These are phyloP conservation scores for Hammondia hammondi DNA, from an alignment of 169 alveolate species.

Conservation along the genomic window DNA sequence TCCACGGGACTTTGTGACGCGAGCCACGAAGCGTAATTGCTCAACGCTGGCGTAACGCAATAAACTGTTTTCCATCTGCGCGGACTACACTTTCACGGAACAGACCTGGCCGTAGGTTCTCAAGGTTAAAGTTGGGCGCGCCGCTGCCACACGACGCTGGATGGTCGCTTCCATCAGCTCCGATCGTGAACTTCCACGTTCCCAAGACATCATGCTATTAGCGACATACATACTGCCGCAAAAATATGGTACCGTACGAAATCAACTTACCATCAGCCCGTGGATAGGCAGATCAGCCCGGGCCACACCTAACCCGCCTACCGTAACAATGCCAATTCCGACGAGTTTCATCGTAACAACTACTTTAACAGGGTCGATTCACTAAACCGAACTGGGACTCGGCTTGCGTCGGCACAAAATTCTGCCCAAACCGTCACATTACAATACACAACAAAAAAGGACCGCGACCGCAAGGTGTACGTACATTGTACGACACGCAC, in stretches of 20 bases:
- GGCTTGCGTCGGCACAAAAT: not conserved
- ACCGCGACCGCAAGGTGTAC: not conserved
- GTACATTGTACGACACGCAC: not conserved
- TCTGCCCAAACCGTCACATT: not conserved
- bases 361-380: not conserved
- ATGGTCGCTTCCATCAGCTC: conserved; percentile 35
- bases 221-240: not conserved
- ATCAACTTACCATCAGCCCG: conserved; percentile 51
- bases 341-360: not conserved
- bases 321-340: not conserved
- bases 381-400: not conserved
- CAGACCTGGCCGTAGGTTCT: conserved; percentile 61
- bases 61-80: not conserved
- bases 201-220: conserved; percentile 62
- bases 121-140: conserved; percentile 63
- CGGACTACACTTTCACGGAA: not conserved
- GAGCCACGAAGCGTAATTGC: conserved; percentile 48
- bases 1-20: not conserved
- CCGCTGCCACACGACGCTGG: conserved; percentile 71
- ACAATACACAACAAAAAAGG: not conserved
- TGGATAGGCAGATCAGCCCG: conserved; percentile 71
- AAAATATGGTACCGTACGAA: not conserved
- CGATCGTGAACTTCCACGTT: conserved; percentile 45
- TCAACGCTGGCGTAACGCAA: not conserved
- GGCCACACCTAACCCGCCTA: conserved; percentile 16